Conservation (phyloP, 2,329 filamentous ascomycete genomes). For the Penicillium sclerotigenum region DNA sequence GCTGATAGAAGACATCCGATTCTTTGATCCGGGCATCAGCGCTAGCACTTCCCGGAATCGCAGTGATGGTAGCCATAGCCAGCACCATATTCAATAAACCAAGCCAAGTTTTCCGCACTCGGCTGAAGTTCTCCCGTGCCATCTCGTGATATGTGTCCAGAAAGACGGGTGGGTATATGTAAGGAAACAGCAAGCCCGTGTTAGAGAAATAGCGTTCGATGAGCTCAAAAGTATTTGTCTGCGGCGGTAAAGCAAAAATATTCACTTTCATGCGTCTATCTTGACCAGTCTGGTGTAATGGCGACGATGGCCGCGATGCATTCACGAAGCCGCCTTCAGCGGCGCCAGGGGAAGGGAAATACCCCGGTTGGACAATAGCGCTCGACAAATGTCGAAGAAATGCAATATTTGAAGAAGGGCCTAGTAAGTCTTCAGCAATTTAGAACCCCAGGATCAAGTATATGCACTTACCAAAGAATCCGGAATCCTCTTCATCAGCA, state of each 20-base stretch:
- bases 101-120: slow-evolving; percentile 31
- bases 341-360: slow-evolving; percentile 2
- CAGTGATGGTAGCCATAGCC: slow-evolving; percentile 26
- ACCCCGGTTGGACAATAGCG: slow-evolving; percentile 15
- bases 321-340: slow-evolving; percentile 21
- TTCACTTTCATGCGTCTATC: background rate
- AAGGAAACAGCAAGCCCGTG: slow-evolving; percentile 31
- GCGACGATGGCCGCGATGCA: slow-evolving; percentile 17
- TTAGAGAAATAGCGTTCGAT: slow-evolving; percentile 24
- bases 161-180: slow-evolving; percentile 27
- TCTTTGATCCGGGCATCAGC: slow-evolving; percentile 12
- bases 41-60: slow-evolving; percentile 4
- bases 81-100: slow-evolving; percentile 32
- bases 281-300: background rate
- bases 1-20: slow-evolving; percentile 23
- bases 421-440: slow-evolving; percentile 1
- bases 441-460: no score
- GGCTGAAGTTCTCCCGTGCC: slow-evolving; percentile 17
- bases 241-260: slow-evolving; percentile 17
- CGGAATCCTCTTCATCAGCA: slow-evolving; percentile 37
- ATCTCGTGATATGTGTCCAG: slow-evolving; percentile 26
- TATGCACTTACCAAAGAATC: slow-evolving; percentile 34
- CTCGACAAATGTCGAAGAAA: slow-evolving; percentile 24
- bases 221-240: slow-evolving; percentile 13
- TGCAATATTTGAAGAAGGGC: slow-evolving; percentile 27